Percentiles rank a stretch among this genome's conserved stretches.
These are phyloP conservation scores for Haplosporangium sp. DNA, from an alignment of 371 early-diverging fungal genomes.

Conservation along the genomic window DNA sequence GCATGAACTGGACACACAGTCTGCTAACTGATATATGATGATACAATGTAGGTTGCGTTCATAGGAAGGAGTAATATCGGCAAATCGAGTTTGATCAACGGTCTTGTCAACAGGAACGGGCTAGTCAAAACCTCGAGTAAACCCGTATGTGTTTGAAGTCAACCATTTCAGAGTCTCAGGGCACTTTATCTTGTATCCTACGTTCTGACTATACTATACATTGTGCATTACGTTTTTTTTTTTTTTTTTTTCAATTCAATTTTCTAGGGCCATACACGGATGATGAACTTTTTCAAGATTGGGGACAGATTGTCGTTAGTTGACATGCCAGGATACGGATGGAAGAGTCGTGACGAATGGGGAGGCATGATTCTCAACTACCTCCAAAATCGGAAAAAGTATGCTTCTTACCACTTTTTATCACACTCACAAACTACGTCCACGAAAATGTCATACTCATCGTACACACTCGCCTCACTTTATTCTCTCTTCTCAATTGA, in stretches of 20 bases:
- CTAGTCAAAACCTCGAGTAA: slow-evolving; percentile 80
- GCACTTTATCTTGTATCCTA: neutral
- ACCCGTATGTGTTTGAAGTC: slow-evolving; percentile 60
- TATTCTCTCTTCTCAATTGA: neutral
- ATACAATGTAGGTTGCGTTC: slow-evolving; percentile 67
- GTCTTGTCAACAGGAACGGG: slow-evolving; percentile 64
- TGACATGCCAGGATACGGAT: slow-evolving; percentile 89
- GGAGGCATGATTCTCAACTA: slow-evolving; percentile 77
- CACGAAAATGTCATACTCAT: neutral
- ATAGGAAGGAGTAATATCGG: slow-evolving; percentile 86
- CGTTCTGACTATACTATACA: too few species aligned
- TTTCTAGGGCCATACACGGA: slow-evolving; percentile 74
- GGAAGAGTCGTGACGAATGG: slow-evolving; percentile 77
- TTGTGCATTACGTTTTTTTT: neutral
- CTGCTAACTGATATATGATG: too few species aligned
- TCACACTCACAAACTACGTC: neutral
- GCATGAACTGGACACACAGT: too few species aligned
- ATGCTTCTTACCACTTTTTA: slow-evolving; percentile 20
- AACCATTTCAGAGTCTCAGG: neutral
- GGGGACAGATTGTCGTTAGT: slow-evolving; percentile 70
- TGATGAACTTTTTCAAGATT: slow-evolving; percentile 78
- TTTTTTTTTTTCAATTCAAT: neutral
- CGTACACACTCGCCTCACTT: neutral
- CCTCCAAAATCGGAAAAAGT: slow-evolving; percentile 67
- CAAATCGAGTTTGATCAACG: slow-evolving; percentile 80